Evolutionary conservation across 306 rosid species (phyloP).

Genomic region (Cucumis melo): DNA sequence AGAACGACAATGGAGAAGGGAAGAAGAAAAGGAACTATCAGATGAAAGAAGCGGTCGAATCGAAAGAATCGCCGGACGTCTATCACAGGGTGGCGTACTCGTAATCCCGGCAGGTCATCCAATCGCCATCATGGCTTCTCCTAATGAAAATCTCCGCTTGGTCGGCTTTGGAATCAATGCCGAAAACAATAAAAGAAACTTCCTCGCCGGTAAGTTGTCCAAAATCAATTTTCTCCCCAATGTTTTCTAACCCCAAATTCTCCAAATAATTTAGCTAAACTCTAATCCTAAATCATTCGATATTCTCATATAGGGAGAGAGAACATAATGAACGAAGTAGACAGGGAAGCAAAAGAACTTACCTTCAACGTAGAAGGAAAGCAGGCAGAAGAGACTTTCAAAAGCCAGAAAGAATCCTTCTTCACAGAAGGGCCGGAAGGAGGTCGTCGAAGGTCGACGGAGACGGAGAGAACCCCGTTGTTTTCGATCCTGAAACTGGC

Average conservation of each 20-base stretch:
- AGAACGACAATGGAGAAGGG: not conserved
- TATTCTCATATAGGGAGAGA: slow-evolving; percentile 12
- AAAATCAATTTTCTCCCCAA: not conserved
- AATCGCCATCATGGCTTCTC: slow-evolving; percentile 14
- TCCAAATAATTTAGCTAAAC: too few species aligned
- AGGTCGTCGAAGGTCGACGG: not conserved
- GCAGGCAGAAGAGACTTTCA: slow-evolving; percentile 15
- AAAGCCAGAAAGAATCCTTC: slow-evolving; percentile 15
- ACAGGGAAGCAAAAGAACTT: slow-evolving; percentile 11
- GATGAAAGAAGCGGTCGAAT: not conserved
- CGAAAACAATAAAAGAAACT: slow-evolving; percentile 24
- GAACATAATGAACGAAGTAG: slow-evolving; percentile 23
- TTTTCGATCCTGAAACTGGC: not conserved
- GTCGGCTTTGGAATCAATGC: slow-evolving; percentile 26
- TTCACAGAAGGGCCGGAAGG: slow-evolving; percentile 18
- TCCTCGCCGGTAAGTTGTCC: slow-evolving; percentile 17
- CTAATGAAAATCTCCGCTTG: slow-evolving; percentile 6
- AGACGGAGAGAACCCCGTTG: not conserved
- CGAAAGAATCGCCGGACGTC: not conserved
- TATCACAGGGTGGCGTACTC: slow-evolving; percentile 12
- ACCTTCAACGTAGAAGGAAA: slow-evolving; percentile 13
- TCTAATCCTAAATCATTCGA: not conserved
- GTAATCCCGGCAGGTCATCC: slow-evolving; percentile 28
- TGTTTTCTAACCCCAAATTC: too few species aligned
- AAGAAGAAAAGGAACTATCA: not conserved